phyloP scores from a whole-genome alignment of 2,329 filamentous ascomycete species.

The Monosporascus sp. region DNA sequence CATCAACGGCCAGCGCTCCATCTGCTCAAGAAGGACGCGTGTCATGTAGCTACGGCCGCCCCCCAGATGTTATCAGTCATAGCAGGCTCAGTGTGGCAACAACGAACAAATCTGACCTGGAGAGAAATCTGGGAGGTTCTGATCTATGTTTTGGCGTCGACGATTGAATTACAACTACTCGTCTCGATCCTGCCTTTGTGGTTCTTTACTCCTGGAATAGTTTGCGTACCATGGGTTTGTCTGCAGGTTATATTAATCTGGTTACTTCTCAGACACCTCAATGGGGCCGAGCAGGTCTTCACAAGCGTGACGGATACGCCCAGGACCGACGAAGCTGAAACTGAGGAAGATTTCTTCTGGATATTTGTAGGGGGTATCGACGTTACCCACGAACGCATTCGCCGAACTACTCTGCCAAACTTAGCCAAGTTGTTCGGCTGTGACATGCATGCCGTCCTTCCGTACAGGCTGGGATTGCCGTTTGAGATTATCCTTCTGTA shows the following conservation, averaged over 20 bases:
- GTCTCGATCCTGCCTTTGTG: conserved; percentile 10
- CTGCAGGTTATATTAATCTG: conserved; percentile 10
- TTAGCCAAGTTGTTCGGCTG: conserved; percentile 31
- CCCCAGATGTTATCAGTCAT: conserved; percentile 9
- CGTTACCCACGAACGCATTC: conserved; percentile 14
- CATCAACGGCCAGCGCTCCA: conserved; percentile 12
- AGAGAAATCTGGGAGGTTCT: conserved; percentile 3
- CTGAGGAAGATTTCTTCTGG: conserved; percentile 7
- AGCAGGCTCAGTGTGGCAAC: neutral
- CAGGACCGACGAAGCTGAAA: neutral
- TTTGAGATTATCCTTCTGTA: conserved; percentile 43
- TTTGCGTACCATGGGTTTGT: conserved; percentile 10
- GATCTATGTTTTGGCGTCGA: conserved; percentile 12
- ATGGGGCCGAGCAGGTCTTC: conserved; percentile 6
- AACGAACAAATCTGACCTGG: conserved; percentile 3
- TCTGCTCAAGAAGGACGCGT: conserved; percentile 13
- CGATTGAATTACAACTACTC: conserved; percentile 13
- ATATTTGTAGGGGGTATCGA: conserved; percentile 12
- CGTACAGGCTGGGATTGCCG: conserved; percentile 44
- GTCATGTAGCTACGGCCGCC: conserved; percentile 6
- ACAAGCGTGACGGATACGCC: neutral
- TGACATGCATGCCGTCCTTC: conserved; percentile 45
- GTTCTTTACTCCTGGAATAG: conserved; percentile 14
- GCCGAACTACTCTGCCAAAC: conserved; percentile 26
- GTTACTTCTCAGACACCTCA: conserved; percentile 10